Percentiles rank a stretch among this genome's conserved stretches.
phyloP scores from a whole-genome alignment of 202 grass and related monocot species.

The Cymbopogon flexuosus region DNA sequence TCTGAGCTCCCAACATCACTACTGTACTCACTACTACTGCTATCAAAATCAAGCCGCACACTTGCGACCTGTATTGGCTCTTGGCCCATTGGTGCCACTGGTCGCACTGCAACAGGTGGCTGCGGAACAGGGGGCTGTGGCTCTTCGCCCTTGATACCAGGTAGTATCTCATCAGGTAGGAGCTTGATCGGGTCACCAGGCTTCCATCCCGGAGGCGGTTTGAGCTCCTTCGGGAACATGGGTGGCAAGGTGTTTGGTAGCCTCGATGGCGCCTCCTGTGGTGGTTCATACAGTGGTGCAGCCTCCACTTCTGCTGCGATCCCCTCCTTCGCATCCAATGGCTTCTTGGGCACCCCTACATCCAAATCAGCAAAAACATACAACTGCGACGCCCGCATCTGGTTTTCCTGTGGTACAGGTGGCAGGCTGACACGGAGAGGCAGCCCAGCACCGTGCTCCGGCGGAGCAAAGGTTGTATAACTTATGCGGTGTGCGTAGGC shows the following conservation, averaged over 20 bases:
- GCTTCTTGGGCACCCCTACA: constrained; percentile 72
- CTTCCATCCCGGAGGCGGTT: constrained; percentile 58
- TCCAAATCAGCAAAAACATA: constrained; percentile 80
- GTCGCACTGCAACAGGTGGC: neutral
- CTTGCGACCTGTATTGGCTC: constrained; percentile 51
- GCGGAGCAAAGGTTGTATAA: constrained; percentile 91
- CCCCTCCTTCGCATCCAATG: constrained; percentile 52
- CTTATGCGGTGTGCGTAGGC: constrained; percentile 83
- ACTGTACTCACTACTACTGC: constrained; percentile 80
- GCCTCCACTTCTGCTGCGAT: constrained; percentile 29
- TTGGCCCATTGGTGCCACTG: constrained; percentile 27
- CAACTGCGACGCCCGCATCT: constrained; percentile 80
- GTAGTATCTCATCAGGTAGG: constrained; percentile 37
- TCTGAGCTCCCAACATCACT: constrained; percentile 83
- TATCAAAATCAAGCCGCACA: constrained; percentile 77
- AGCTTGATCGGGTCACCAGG: constrained; percentile 66
- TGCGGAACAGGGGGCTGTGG: constrained; percentile 10
- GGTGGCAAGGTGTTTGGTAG: constrained; percentile 66
- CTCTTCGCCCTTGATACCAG: constrained; percentile 50
- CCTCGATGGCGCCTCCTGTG: constrained; percentile 41
- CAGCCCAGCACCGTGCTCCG: constrained; percentile 82
- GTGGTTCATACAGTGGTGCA: constrained; percentile 46
- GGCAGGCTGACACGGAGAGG: constrained; percentile 63
- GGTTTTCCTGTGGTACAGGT: constrained; percentile 85
- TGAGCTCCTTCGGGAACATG: constrained; percentile 46